Base-by-base conservation (phyloP, 1,139 yeast genomes). In the Geotrichum australiense region DNA sequence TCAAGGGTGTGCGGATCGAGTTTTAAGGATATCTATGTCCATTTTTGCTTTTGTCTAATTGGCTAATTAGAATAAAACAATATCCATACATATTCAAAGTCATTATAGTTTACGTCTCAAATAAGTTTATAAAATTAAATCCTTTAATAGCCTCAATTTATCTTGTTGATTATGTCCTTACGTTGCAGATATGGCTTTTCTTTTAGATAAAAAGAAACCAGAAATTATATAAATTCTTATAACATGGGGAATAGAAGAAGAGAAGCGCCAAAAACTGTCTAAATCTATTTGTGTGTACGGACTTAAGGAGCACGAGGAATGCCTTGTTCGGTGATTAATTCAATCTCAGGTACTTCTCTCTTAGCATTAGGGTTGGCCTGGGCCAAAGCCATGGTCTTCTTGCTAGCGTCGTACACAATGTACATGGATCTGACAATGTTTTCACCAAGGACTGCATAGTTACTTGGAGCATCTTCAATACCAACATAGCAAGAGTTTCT, bases 341-440 rank as follows among this genome's bases (percentile, higher is more conserved):
- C 24, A 15, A 25, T 16, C 11, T 26, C 27, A 35, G 27, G 19
- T 33, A n/a, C 18, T 11, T 26, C 16, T 22, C 28, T 4, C 28
- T 18, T 22, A 18, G 18, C 25, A 18, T 12, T 21, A n/a, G n/a
- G n/a, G n/a, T 20, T 12, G 15, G 37, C 20, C 5, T 15, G 18
- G 11, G 37, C 37, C 16, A 24, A 19, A 24, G 26, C 26, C 12
- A 33, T 5, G 20, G 12, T 26, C 11, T 26, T 12, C 14, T 12
- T 16, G 8, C 18, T 6, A 29, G 20, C 15, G 53, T 76, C 77
- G 52, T 68, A 74, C 6, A 75, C 80, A 21, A 70, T 60, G 55
- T 76, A 76, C 47, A 74, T 72, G 46, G 65, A 65, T 43, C 78
- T 65, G 51, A 76, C 61, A 43, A 75, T 58, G 50, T 72, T 71